phyloP scores from a whole-genome alignment of 2,329 filamentous ascomycete species.

The Emergomyces orientalis region DNA sequence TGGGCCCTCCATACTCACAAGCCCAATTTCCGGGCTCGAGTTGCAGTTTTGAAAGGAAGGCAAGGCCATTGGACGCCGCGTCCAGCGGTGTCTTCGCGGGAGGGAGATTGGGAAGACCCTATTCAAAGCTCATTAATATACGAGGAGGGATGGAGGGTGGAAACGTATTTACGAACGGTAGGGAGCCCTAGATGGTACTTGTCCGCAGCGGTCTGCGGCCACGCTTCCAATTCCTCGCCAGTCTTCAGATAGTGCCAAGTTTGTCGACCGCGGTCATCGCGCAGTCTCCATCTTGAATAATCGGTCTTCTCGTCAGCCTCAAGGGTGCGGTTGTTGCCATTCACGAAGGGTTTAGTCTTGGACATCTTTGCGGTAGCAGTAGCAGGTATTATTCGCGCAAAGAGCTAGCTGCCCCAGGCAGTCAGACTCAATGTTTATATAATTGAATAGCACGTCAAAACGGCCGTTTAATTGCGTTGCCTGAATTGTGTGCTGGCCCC shows the following conservation, averaged over 20 bases:
- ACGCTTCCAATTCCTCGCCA: slow-evolving; percentile 60
- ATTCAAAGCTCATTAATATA: background rate
- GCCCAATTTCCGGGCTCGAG: slow-evolving; percentile 86
- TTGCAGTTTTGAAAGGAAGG: slow-evolving; percentile 85
- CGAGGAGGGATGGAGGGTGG: background rate
- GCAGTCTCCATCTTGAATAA: slow-evolving; percentile 70
- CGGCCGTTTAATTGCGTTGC: background rate
- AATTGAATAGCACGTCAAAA: background rate
- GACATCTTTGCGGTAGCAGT: background rate
- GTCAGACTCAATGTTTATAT: background rate
- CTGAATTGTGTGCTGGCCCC: background rate
- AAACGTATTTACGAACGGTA: slow-evolving; percentile 46
- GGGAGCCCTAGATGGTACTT: slow-evolving; percentile 78
- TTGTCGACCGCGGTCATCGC: slow-evolving; percentile 72
- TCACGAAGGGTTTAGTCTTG: slow-evolving; percentile 21
- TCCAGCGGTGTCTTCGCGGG: slow-evolving; percentile 63
- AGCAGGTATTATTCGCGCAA: background rate
- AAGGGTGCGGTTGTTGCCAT: slow-evolving; percentile 20
- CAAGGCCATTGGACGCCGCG: slow-evolving; percentile 69
- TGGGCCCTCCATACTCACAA: slow-evolving; percentile 94
- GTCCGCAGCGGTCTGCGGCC: slow-evolving; percentile 84
- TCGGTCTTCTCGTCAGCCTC: slow-evolving; percentile 54
- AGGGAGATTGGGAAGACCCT: slow-evolving; percentile 68
- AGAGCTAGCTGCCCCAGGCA: slow-evolving; percentile 3
- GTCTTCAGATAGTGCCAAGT: slow-evolving; percentile 85